A percentile compares a stretch with the other conserved stretches of the same genome.
Evolutionary conservation across 2,329 filamentous ascomycete species (phyloP).

Genomic region (Nemania diffusa): DNA sequence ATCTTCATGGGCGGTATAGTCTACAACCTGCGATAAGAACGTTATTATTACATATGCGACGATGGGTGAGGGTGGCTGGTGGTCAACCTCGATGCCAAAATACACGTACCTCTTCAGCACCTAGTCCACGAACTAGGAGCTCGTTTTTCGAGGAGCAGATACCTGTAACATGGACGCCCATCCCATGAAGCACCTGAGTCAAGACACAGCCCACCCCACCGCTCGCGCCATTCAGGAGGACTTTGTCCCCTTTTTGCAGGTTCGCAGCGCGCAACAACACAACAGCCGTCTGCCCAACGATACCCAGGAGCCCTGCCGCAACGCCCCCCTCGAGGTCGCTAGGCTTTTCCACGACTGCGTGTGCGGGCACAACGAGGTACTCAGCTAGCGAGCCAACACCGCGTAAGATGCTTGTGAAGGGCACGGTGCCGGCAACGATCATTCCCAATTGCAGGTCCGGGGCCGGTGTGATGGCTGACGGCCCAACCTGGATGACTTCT

Average conservation of each 20-base stretch:
- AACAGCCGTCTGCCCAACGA: conserved; percentile 51
- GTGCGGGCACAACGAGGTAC: conserved; percentile 50
- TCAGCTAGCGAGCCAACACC: conserved; percentile 51
- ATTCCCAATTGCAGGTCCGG: conserved; percentile 41
- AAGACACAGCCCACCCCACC: conserved; percentile 42
- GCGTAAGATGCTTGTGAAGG: conserved; percentile 41
- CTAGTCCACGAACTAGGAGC: conserved; percentile 39
- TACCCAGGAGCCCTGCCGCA: conserved; percentile 49
- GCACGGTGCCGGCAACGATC: conserved; percentile 49
- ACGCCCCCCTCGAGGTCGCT: conserved; percentile 26
- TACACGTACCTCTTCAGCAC: conserved; percentile 42
- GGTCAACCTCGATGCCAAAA: background rate
- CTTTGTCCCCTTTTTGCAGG: conserved; percentile 39
- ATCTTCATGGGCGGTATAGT: conserved; percentile 39
- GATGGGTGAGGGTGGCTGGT: background rate
- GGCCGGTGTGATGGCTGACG: conserved; percentile 22
- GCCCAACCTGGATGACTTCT: conserved; percentile 48
- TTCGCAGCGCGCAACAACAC: conserved; percentile 43
- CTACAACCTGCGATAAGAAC: conserved; percentile 35
- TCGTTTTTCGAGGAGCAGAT: conserved; percentile 42
- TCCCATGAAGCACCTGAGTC: conserved; percentile 39
- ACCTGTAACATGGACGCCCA: conserved; percentile 40
- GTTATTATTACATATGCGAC: background rate
- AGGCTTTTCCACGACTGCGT: conserved; percentile 46
- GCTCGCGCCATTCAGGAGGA: conserved; percentile 43